These are phyloP conservation scores for Mycena rosella DNA, from an alignment of 768 basidiomycete genomes.

Conservation along the genomic window DNA sequence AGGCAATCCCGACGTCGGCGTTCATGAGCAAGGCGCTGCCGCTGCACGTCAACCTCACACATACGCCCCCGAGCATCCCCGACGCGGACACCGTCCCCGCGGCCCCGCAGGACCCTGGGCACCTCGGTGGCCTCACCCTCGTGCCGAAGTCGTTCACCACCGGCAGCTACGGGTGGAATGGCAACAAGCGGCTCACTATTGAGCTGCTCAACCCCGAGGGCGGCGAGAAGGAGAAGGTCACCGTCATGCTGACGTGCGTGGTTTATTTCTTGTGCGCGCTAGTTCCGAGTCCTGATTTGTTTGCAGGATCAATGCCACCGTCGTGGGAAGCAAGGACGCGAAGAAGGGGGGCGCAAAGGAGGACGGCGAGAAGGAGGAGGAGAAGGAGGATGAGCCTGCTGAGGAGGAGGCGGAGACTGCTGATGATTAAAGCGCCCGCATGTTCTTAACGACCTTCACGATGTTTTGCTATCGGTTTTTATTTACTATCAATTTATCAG, in stretches of 20 bases:
- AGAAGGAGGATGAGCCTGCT: conserved; percentile 22
- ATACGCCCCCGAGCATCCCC: conserved; percentile 65
- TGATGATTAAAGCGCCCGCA: background rate
- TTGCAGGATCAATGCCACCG: conserved; percentile 81
- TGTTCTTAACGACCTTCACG: background rate
- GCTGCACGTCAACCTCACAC: conserved; percentile 75
- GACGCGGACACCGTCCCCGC: conserved; percentile 51
- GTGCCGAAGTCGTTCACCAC: conserved; percentile 73
- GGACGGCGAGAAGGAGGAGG: conserved; percentile 14
- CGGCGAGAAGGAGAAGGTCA: conserved; percentile 73
- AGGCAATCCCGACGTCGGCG: conserved; percentile 62
- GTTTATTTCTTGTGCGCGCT: background rate
- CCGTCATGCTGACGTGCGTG: conserved; percentile 80
- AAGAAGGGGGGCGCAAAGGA: conserved; percentile 14
- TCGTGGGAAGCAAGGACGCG: conserved; percentile 45
- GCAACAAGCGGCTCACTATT: conserved; percentile 73
- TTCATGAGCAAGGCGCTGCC: conserved; percentile 80
- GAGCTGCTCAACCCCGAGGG: conserved; percentile 68
- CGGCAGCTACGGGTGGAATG: conserved; percentile 91
- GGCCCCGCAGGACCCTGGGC: conserved; percentile 66
- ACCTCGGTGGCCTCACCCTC: conserved; percentile 68
- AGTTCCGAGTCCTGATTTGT: conserved; percentile 7
- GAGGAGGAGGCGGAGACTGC: conserved; percentile 27
- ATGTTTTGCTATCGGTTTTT: background rate
- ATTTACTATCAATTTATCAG: background rate